These are phyloP conservation scores for Cyberlindnera meyerae DNA, from an alignment of 805 yeast genomes.

Conservation along the genomic window DNA sequence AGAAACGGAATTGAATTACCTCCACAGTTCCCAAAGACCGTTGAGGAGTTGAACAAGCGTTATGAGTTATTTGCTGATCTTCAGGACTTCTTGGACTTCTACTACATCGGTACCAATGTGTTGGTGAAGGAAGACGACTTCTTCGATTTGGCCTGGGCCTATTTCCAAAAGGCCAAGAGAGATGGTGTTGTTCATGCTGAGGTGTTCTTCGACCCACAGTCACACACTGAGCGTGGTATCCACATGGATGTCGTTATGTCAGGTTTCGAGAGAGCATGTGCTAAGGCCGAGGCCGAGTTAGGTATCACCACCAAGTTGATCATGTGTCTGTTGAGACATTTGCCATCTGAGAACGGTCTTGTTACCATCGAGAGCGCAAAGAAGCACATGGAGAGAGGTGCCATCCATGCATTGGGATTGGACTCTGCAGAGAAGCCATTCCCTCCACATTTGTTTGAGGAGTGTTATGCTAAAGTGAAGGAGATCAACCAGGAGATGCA, in stretches of 20 bases:
- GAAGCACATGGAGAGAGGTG: constrained; percentile 48
- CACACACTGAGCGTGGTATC: constrained; percentile 67
- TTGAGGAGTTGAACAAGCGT: constrained; percentile 51
- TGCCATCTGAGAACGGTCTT: constrained; percentile 56
- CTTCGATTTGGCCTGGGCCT: constrained; percentile 71
- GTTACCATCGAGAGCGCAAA: constrained; percentile 51
- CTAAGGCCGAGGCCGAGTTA: constrained; percentile 51
- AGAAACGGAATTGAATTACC: constrained; percentile 63
- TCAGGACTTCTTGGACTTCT: constrained; percentile 74
- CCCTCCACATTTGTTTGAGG: constrained; percentile 66
- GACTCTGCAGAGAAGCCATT: constrained; percentile 76
- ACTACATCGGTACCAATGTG: constrained; percentile 80
- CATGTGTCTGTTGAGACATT: constrained; percentile 79
- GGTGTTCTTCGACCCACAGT: constrained; percentile 81
- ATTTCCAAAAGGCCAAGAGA: constrained; percentile 51
- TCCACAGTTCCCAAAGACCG: constrained; percentile 52
- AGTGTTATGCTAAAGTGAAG: constrained; percentile 51
- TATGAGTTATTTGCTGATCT: constrained; percentile 61
- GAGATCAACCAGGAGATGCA: constrained; percentile 47
- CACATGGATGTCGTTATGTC: constrained; percentile 52
- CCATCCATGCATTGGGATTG: constrained; percentile 72
- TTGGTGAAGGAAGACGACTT: constrained; percentile 66
- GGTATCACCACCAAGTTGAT: constrained; percentile 68
- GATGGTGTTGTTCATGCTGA: constrained; percentile 71
- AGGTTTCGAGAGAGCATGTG: constrained; percentile 67